These are phyloP conservation scores for Acaromyces ingoldii DNA, from an alignment of 1,284 basidiomycete species.

Conservation along the genomic window DNA sequence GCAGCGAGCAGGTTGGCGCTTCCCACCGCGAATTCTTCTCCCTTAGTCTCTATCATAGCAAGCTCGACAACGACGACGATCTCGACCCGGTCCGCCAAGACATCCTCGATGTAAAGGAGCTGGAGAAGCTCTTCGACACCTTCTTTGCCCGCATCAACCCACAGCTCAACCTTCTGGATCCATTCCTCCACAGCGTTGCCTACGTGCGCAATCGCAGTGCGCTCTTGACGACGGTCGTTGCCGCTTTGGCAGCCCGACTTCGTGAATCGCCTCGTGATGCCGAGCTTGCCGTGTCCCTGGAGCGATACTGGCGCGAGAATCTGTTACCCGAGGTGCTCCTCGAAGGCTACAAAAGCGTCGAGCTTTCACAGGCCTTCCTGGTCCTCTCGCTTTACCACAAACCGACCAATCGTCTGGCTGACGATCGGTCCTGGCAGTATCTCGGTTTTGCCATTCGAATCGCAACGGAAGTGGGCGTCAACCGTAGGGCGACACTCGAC, in stretches of 20 bases:
- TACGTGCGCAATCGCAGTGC: conserved; percentile 37
- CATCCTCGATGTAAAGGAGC: conserved; percentile 28
- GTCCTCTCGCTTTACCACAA: conserved; percentile 35
- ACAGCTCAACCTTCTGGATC: conserved; percentile 35
- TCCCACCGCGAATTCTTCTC: conserved; percentile 39
- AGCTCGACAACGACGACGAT: conserved; percentile 33
- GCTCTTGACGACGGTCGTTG: conserved; percentile 38
- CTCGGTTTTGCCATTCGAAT: conserved; percentile 40
- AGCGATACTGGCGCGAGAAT: conserved; percentile 34
- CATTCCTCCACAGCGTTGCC: conserved; percentile 34
- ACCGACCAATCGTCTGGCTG: conserved; percentile 33
- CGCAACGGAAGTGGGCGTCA: conserved; percentile 42
- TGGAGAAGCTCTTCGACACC: conserved; percentile 37
- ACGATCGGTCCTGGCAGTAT: conserved; percentile 45
- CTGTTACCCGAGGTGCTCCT: conserved; percentile 34
- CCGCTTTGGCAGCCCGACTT: conserved; percentile 32
- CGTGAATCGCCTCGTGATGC: conserved; percentile 29
- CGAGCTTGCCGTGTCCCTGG: conserved; percentile 26
- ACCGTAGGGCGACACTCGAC: conserved; percentile 29
- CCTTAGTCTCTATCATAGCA: conserved; percentile 34
- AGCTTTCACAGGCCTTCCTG: conserved; percentile 39
- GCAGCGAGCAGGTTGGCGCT: conserved; percentile 31
- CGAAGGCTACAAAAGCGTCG: conserved; percentile 41
- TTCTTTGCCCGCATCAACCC: conserved; percentile 44
- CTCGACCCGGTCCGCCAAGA: conserved; percentile 31